Base-by-base conservation (phyloP, 768 basidiomycete genomes). In the Agaricus sinodeliciosus region DNA sequence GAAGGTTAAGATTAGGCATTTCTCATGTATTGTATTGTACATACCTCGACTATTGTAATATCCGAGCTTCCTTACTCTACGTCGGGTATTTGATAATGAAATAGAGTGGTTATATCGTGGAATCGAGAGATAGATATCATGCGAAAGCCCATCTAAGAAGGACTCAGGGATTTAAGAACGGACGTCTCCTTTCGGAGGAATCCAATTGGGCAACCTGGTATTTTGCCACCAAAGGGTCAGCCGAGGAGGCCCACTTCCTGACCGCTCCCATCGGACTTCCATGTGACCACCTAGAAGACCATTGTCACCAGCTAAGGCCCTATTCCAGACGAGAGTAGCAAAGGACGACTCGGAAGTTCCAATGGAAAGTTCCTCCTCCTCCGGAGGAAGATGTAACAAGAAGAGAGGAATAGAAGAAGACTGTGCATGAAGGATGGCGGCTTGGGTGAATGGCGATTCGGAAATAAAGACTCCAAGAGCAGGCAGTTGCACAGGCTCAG, bases 321-420 rank as follows among this genome's bases (percentile, higher is more conserved):
- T 73, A 62, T 93, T 92, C 74, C 85, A 88, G 34, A 85, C 67
- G 0, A 81, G 78, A 4, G 77, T 68, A 9, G 82, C 81, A 7
- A 80, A 58, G 16, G 13, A 15, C 15, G 8, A 48, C 37, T 19
- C n/a, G 19, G 28, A 51, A 39, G 35, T 28, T 9, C 22, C 3
- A 8, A 27, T 26, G 4, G 43, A 27, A 34, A 16, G 3, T 13
- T 60, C 56, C 6, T 58, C 44, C 6, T 58, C 44, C 9, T 57
- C 19, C 0, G 75, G 74, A 1, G 92, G 91, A 2, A 96, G 67
- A 57, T 94, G 84, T 2, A 95, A 63, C 11, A 96, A 75, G 51
- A 91, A 76, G 52, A 94, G 78, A 0, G 94, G 94, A 11, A 92
- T 75, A 0, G 79, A 73, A 0, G 90, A 93, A 9, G 84, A 81